Evolutionary conservation across 2,329 filamentous ascomycete genomes (phyloP).

Genomic region (Chaetomiaceae sp.): DNA sequence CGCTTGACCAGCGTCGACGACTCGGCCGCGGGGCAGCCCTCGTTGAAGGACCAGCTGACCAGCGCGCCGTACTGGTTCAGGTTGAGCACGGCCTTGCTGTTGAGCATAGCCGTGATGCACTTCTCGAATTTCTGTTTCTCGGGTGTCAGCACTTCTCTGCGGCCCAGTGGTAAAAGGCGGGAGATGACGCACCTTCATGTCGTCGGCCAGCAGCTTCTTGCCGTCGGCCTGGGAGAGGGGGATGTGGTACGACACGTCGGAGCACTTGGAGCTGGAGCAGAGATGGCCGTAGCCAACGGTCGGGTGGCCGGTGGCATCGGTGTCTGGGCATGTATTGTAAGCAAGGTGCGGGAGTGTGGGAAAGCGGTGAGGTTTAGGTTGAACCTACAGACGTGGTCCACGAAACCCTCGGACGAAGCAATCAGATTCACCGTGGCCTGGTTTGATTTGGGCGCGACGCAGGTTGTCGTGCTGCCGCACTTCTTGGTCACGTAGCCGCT

Average conservation of each 20-base stretch:
- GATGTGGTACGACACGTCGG: conserved; percentile 40
- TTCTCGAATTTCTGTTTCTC: conserved; percentile 27
- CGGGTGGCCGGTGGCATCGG: conserved; percentile 40
- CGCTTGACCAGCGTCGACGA: conserved; percentile 36
- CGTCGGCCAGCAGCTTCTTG: conserved; percentile 34
- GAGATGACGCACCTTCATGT: conserved; percentile 26
- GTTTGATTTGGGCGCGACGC: conserved; percentile 14
- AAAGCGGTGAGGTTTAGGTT: background rate
- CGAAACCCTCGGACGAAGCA: conserved; percentile 15
- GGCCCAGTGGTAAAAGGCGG: background rate
- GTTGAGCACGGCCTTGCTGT: conserved; percentile 35
- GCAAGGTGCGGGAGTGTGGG: background rate
- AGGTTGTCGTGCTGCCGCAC: conserved; percentile 8
- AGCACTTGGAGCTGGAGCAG: conserved; percentile 36
- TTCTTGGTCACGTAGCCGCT: conserved; percentile 15
- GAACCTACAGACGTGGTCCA: conserved; percentile 12
- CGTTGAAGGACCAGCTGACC: conserved; percentile 46
- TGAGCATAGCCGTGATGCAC: conserved; percentile 35
- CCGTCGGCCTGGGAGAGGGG: conserved; percentile 38
- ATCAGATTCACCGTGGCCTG: conserved; percentile 17
- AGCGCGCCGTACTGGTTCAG: conserved; percentile 48
- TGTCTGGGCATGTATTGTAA: conserved; percentile 13
- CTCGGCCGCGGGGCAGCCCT: conserved; percentile 38
- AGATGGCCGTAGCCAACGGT: conserved; percentile 48
- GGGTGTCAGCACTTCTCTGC: too few species aligned